These are phyloP conservation scores for Leavenworthia alabamica DNA, from an alignment of 345 rosid genomes.

Conservation along the genomic window DNA sequence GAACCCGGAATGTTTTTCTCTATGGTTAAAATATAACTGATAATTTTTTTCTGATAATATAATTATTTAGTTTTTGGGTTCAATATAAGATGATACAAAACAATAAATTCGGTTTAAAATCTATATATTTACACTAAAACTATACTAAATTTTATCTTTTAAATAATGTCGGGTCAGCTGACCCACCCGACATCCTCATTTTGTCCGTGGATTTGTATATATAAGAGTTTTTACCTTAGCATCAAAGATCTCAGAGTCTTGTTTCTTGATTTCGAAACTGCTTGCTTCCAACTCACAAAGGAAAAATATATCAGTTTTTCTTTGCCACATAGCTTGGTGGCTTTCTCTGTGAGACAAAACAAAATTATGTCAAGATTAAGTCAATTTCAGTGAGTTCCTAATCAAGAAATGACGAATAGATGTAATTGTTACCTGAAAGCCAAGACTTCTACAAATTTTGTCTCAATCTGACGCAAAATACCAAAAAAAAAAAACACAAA, in stretches of 20 bases:
- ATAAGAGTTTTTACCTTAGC: constrained; percentile 41
- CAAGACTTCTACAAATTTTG: constrained; percentile 51
- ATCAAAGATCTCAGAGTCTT: constrained; percentile 48
- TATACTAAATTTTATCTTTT: too few species aligned
- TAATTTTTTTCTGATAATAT: too few species aligned
- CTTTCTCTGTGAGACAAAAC: constrained; percentile 63
- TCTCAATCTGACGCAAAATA: constrained; percentile 36
- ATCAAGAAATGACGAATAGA: background rate
- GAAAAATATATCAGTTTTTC: constrained; percentile 51
- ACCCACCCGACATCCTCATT: too few species aligned
- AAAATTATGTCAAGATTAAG: background rate
- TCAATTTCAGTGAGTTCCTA: background rate
- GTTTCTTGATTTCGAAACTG: constrained; percentile 38
- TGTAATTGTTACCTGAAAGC: constrained; percentile 41
- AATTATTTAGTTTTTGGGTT: too few species aligned
- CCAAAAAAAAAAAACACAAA: background rate
- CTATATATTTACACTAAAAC: too few species aligned
- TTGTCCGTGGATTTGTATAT: too few species aligned
- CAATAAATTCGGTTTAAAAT: too few species aligned
- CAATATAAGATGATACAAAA: too few species aligned
- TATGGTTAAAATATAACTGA: too few species aligned
- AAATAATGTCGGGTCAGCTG: too few species aligned
- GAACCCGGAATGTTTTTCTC: too few species aligned
- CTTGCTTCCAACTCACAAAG: constrained; percentile 45
- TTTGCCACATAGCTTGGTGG: constrained; percentile 38